Base-by-base conservation (phyloP, 305 asterid genomes). In the Lippia alba region DNA sequence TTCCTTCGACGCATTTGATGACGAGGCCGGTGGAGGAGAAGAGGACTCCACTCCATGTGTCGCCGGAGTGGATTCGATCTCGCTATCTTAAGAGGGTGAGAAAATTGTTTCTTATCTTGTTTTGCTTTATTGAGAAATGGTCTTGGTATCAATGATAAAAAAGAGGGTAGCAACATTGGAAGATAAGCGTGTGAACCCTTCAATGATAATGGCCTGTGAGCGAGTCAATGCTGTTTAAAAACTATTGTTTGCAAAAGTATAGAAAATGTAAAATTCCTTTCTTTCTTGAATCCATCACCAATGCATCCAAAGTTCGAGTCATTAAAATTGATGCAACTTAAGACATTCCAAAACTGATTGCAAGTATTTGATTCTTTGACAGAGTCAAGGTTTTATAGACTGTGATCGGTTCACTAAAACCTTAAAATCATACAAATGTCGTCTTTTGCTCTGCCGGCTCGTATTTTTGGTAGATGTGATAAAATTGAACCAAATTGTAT, bases 1-100 rank as follows among this genome's bases (percentile, higher is more conserved):
- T 93, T 46, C 98, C 98, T 4, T 93, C 97, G 1, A 93, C 95
- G 0, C 96, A 89, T 76, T 73, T 93, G 79, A 90, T 89, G 96
- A 81, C 89, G 4, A 80, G 91, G 74, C 97, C 91, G 1, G 89
- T 89, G 71, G 96, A 81, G 80, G 96, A 85, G 89, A 84, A 82
- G 81, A 66, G 78, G 62, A 83, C 89, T 57, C 95, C 93, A 5
- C 85, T 86, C 62, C 90, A 91, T 40, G 89, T 67, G 4, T 80
- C 87, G 24, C 94, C 97, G 9, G 80, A 89, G 78, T 90, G 91
- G 96, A 92, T 92, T 60, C 90, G 93, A 5, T 79, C 96, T 0
- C 86, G 85, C 7, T 92, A 88, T 72, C 74, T 57, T 44, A 73
- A 74, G 70, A 69, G 78, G 80, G 97, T 92, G 74, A 70, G 83